Base-by-base conservation (phyloP, 352 stramenopile species). In the Globisporangium recalcitrans region DNA sequence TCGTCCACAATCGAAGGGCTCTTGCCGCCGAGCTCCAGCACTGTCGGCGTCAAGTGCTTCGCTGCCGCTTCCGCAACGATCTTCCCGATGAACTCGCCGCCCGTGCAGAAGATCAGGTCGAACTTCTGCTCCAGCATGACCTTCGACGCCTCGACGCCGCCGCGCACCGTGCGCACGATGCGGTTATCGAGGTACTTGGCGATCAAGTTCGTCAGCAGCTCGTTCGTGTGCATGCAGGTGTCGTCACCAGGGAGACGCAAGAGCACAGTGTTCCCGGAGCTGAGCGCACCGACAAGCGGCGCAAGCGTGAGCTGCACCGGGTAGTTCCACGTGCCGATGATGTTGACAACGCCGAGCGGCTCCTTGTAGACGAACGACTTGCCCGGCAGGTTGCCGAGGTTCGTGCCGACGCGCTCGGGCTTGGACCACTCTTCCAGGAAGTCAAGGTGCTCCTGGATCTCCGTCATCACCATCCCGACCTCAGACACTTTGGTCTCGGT, bases 1-100 rank as follows among this genome's bases (percentile, higher is more conserved):
- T 87, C 72, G 49, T 96, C 86, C 27, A 98, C 74, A 68, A 97
- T 88, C 8, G 72, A 73, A 0, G 93, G 93, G 19, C 75, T 87
- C 71, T 98, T 98, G 51, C 97, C 97, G 42, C 97, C 96, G 7
- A 99, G 79, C 70, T 99, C 97, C 4, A 99, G 70, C 10, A 97
- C 77, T 8, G 86, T 84, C 1, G 96, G 97, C 29, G 96, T 99
- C 13, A 99, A 71, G 44, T 93, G 91, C 77, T 97, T 95, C 3
- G 96, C 95, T 0, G 94, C 93, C 0, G 90, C 91, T 32, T 75
- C 64, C 0, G 91, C 83, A 13, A 98, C 82, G 42, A 98, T 95
- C 63, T 87, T 87, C 54, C 93, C 95, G 34, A 91, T 80, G 9
- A 75, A 78, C 29, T 60, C 27, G n/a, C 82, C 82, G 22, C 85